phyloP scores from a whole-genome alignment of 2,329 filamentous ascomycete genomes.

The Colletotrichum endophyticum region DNA sequence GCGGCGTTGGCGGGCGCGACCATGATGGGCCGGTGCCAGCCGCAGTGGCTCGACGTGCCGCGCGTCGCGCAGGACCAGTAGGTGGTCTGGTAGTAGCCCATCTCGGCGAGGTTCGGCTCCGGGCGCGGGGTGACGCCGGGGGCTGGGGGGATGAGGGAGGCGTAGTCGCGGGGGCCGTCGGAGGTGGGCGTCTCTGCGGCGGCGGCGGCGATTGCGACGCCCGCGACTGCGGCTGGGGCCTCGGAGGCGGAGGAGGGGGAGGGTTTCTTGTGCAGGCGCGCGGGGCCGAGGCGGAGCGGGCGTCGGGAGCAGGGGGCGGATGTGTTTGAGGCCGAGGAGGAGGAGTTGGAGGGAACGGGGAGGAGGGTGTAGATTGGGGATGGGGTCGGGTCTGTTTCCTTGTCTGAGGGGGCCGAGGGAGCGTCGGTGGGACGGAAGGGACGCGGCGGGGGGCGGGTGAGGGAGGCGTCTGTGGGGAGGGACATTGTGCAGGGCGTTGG shows the following conservation, averaged over 20 bases:
- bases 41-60: slow-evolving; percentile 17
- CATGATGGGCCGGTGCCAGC: slow-evolving; percentile 21
- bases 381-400: not conserved
- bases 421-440: not conserved
- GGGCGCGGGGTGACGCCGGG: slow-evolving; percentile 17
- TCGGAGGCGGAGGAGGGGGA: not conserved
- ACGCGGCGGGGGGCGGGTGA: not conserved
- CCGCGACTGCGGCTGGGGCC: not conserved
- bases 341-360: slow-evolving; percentile 6
- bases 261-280: slow-evolving; percentile 6
- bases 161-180: slow-evolving; percentile 19
- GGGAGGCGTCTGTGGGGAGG: not conserved
- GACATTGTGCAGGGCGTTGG: not conserved
- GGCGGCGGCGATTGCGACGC: not conserved
- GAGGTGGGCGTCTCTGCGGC: not conserved
- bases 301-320: not conserved
- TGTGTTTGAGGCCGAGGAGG: not conserved
- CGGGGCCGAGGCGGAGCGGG: slow-evolving; percentile 7
- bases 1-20: not conserved
- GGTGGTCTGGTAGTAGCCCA: slow-evolving; percentile 19
- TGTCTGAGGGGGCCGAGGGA: not conserved
- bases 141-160: slow-evolving; percentile 18
- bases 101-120: slow-evolving; percentile 19
- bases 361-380: slow-evolving; percentile 7
- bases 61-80: slow-evolving; percentile 20